Base-by-base conservation (phyloP, 495 filamentous ascomycete genomes). In the Penicillium manginii region DNA sequence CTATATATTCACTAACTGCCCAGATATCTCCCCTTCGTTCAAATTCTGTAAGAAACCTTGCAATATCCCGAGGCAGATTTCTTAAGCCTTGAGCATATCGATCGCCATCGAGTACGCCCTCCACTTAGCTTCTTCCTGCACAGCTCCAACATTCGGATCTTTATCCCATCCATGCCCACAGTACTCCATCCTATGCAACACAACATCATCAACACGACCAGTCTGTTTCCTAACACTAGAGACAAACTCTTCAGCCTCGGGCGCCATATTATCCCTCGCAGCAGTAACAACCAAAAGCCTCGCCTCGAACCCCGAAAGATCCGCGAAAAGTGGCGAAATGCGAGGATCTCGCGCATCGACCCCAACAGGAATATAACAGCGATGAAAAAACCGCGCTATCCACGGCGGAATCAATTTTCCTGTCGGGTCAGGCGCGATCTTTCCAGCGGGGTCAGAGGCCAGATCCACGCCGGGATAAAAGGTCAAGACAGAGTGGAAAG, bases 231-330 rank as follows among this genome's bases (percentile, higher is more conserved):
- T 19, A 17, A 43, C 40, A 43, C 14, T n/a, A 0, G n/a, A 17
- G 6, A 1, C 40, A 43, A 43, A 43, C 17, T 19, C 14, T 6
- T 43, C 40, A 12, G 40, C 40, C 10, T 43, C 40, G 3, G 40
- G 15, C 4, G 40, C 40, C 40, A 43, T 43, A 43, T 43, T 43
- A 43, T 43, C 40, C 15, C 40, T 17, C 15, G 40, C 40, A 7
- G 50, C 50, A 53, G 50, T 53, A 1, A 53, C 15, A 11, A 53
- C 14, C 33, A 53, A 40, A 15, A 39, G n/a, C 31, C 31, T 39
- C 21, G 15, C 15, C 37, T 10, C 21, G n/a, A 39, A 53, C n/a
- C 11, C 11, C 6, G 5, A 17, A 14, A 32, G 17, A 15, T 39
- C 32, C 2, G 18, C 33, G 10, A 53, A 37, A 18, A 40, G 5